These are phyloP conservation scores for Candida glaebosa DNA, from an alignment of 805 yeast species.

Conservation along the genomic window DNA sequence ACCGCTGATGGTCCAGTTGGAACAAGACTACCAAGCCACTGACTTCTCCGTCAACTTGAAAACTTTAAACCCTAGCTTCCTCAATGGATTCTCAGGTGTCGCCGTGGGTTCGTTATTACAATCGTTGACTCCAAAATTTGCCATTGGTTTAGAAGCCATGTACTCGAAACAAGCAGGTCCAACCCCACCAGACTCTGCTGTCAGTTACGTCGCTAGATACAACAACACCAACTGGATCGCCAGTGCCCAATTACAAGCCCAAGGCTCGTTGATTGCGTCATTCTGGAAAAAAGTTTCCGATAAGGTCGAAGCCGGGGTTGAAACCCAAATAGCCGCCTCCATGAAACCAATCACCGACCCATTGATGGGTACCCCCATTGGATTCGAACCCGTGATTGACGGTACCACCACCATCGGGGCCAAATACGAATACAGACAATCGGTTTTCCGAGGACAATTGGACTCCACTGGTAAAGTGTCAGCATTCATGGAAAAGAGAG, in stretches of 20 bases:
- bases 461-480: slow-evolving; percentile 90
- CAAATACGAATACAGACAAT: slow-evolving; percentile 95
- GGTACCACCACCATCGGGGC: slow-evolving; percentile 94
- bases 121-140: slow-evolving; percentile 75
- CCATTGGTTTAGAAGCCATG: slow-evolving; percentile 90
- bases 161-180: slow-evolving; percentile 70
- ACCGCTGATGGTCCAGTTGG: slow-evolving; percentile 92
- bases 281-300: slow-evolving; percentile 94
- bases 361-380: slow-evolving; percentile 74
- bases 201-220: slow-evolving; percentile 87
- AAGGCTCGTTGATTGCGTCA: slow-evolving; percentile 83
- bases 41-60: slow-evolving; percentile 90
- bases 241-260: slow-evolving; percentile 88
- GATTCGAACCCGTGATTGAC: slow-evolving; percentile 80
- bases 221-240: slow-evolving; percentile 88
- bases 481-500: slow-evolving; percentile 88
- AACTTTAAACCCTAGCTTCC: slow-evolving; percentile 81
- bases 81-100: slow-evolving; percentile 80
- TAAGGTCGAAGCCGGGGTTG: slow-evolving; percentile 92
- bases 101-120: slow-evolving; percentile 89
- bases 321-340: slow-evolving; percentile 76
- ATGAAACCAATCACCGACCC: slow-evolving; percentile 72
- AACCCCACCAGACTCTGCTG: slow-evolving; percentile 85
- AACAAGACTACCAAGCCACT: slow-evolving; percentile 89
- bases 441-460: slow-evolving; percentile 91